A percentile compares a stretch with the other conserved stretches of the same genome.
These are phyloP conservation scores for Silene vulgaris DNA, from an alignment of 179 eudicot species.

Conservation along the genomic window DNA sequence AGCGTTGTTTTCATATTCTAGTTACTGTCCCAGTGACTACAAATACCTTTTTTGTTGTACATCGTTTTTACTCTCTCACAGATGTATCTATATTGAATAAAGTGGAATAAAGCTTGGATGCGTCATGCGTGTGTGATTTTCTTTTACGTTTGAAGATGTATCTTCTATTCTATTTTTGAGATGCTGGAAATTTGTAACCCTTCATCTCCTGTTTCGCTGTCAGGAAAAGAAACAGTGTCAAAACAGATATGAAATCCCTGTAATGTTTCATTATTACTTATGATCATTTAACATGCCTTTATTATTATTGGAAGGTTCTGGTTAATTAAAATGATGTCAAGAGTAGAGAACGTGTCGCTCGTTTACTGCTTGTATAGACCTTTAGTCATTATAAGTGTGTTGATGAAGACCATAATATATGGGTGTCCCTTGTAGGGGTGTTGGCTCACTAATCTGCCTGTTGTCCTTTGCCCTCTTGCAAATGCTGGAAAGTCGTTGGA, in stretches of 20 bases:
- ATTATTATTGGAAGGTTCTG: no score
- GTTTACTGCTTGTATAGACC: no score
- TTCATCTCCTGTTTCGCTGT: slow-evolving; percentile 18
- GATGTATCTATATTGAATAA: slow-evolving; percentile 21
- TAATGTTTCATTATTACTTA: neutral
- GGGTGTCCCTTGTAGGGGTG: no score
- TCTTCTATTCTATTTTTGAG: neutral
- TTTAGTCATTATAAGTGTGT: no score
- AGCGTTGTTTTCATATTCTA: slow-evolving; percentile 96
- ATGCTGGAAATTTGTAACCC: slow-evolving; percentile 12
- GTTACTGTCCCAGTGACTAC: neutral
- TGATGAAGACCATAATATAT: no score
- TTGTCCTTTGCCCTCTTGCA: no score
- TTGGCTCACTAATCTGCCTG: no score
- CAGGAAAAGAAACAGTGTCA: slow-evolving; percentile 14
- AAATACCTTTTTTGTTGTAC: neutral
- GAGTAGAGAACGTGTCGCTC: no score
- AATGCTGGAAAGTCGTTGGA: no score
- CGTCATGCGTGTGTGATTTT: slow-evolving; percentile 18
- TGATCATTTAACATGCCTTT: no score
- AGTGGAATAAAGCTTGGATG: slow-evolving; percentile 28
- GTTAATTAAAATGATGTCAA: no score
- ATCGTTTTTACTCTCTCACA: no score
- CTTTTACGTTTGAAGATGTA: slow-evolving; percentile 17
- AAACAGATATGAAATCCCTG: neutral